These are phyloP conservation scores for Tolypocladium guangdongense DNA, from an alignment of 2,329 filamentous ascomycete species.

Conservation along the genomic window DNA sequence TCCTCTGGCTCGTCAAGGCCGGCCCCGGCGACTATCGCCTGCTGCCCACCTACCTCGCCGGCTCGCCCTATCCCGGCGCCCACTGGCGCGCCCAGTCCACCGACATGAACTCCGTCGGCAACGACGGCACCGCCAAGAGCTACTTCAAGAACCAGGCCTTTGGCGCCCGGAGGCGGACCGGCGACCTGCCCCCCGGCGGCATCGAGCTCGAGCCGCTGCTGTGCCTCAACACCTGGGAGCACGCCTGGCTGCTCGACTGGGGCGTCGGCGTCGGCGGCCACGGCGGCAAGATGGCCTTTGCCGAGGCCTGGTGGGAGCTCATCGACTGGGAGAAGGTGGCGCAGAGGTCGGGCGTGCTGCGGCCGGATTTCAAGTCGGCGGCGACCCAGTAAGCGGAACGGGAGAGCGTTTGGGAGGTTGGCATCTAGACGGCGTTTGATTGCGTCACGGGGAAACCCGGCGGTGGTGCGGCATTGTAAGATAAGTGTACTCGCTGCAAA, in stretches of 20 bases:
- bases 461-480: not conserved
- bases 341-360: constrained; percentile 20
- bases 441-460: not conserved
- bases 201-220: constrained; percentile 64
- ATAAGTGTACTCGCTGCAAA: not conserved
- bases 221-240: constrained; percentile 95
- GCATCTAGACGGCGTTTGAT: not conserved
- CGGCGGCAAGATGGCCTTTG: constrained; percentile 63
- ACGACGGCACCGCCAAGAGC: constrained; percentile 21
- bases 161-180: constrained; percentile 15
- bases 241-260: constrained; percentile 81
- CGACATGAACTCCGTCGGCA: constrained; percentile 58
- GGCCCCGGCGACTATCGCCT: constrained; percentile 47
- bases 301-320: constrained; percentile 75
- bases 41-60: constrained; percentile 82
- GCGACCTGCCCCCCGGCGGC: constrained; percentile 49
- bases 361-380: constrained; percentile 22
- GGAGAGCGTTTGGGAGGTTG: not conserved
- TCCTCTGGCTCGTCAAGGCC: constrained; percentile 80
- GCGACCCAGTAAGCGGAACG: constrained; percentile 3
- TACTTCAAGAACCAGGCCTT: constrained; percentile 29
- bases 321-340: constrained; percentile 77
- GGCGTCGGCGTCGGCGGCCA: constrained; percentile 45
- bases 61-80: constrained; percentile 75
- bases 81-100: constrained; percentile 62